Conservation (phyloP, 2,329 filamentous ascomycete genomes). For the Trichoderma atrobrunneum region DNA sequence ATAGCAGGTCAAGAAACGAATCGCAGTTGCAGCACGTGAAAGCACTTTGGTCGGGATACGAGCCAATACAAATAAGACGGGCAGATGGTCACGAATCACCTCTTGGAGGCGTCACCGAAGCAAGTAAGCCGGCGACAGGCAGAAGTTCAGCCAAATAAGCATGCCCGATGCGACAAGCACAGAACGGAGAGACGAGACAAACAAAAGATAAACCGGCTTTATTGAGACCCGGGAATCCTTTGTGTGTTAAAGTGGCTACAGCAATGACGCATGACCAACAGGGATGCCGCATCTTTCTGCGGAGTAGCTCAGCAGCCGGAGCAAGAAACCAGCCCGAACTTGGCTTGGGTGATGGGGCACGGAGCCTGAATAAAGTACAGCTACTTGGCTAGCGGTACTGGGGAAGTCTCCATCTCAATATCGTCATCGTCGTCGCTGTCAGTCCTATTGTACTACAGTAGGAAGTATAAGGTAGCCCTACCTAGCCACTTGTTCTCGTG, state of each 20-base stretch:
- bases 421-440: not conserved
- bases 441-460: not conserved
- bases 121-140: not conserved
- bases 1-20: not conserved
- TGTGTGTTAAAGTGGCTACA: constrained; percentile 21
- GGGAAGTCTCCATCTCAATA: not conserved
- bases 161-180: not conserved
- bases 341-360: not conserved
- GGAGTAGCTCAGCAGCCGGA: not conserved
- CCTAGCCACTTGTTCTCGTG: not conserved
- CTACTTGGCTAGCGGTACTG: not conserved
- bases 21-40: not conserved
- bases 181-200: not conserved
- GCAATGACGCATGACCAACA: constrained; percentile 17
- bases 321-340: not conserved
- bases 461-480: not conserved
- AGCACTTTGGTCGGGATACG: not conserved
- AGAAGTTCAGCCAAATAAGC: not conserved
- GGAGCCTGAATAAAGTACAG: not conserved
- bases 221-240: not conserved
- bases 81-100: not conserved
- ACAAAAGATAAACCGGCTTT: constrained; percentile 9
- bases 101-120: not conserved
- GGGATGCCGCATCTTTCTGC: constrained; percentile 14
- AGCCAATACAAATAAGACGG: not conserved